Conservation (phyloP, 495 filamentous ascomycete species). For the Aspergillus olivimuriae region DNA sequence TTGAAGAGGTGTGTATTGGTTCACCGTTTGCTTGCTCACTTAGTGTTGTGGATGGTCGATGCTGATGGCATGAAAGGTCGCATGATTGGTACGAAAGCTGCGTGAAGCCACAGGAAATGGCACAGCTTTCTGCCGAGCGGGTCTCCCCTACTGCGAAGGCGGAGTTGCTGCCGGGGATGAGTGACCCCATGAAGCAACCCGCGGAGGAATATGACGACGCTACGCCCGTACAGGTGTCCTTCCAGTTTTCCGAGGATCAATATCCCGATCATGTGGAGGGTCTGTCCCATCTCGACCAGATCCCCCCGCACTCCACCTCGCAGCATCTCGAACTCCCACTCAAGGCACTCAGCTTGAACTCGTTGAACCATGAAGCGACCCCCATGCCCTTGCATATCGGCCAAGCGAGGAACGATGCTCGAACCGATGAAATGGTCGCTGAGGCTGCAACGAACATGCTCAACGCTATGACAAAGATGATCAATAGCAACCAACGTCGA, state of each 20-base stretch:
- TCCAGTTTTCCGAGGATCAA: conserved; percentile 1
- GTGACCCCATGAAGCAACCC: neutral
- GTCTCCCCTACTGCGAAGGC: neutral
- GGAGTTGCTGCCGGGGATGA: neutral
- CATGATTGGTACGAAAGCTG: conserved; percentile 35
- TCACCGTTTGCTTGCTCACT: neutral
- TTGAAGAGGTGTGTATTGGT: conserved; percentile 46
- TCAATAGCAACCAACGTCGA: conserved; percentile 23
- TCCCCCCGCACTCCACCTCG: neutral
- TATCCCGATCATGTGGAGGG: neutral
- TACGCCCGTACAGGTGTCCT: neutral
- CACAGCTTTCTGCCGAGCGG: conserved; percentile 4
- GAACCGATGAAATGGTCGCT: conserved; percentile 21
- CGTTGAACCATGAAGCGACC: neutral
- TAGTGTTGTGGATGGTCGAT: neutral
- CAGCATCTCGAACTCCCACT: conserved; percentile 9
- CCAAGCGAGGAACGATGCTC: conserved; percentile 4
- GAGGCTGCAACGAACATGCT: conserved; percentile 31
- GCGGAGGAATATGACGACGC: neutral
- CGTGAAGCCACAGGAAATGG: conserved; percentile 12
- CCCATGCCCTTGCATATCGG: neutral
- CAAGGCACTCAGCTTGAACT: conserved; percentile 7
- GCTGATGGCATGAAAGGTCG: conserved; percentile 22
- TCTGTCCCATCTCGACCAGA: neutral
- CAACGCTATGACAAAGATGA: conserved; percentile 33